Evolutionary conservation across 2,329 filamentous ascomycete genomes (phyloP).

Genomic region (Fusarium sp.): DNA sequence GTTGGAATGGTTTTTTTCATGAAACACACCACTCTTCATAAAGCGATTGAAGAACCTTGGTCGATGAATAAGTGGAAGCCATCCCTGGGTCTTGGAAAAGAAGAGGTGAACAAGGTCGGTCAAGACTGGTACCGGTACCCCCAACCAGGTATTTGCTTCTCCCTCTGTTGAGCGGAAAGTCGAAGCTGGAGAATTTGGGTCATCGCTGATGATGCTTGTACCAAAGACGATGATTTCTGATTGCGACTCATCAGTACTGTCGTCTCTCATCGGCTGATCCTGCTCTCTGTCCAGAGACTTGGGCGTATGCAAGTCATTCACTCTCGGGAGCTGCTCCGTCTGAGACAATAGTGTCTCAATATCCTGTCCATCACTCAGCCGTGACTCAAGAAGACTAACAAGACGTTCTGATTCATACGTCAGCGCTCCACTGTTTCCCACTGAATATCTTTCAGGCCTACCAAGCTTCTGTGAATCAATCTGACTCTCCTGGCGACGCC

Average conservation of each 20-base stretch:
- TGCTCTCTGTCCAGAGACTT: background rate
- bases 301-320: background rate
- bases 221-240: background rate
- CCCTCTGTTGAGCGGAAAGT: background rate
- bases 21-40: background rate
- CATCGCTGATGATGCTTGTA: background rate
- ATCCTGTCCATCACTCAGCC: background rate
- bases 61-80: background rate
- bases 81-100: background rate
- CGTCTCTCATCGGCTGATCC: background rate
- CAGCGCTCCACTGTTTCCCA: accelerated
- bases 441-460: background rate
- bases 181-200: background rate
- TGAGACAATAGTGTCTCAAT: background rate
- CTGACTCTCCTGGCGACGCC: background rate
- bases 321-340: background rate
- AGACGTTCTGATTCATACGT: background rate
- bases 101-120: background rate
- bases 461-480: background rate
- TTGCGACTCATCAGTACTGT: background rate
- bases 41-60: background rate
- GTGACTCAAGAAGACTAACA: background rate
- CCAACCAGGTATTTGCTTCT: too few relatives aligned
- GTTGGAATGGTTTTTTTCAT: background rate
- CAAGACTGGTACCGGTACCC: background rate